These are phyloP conservation scores for Botrytis cinerea DNA, from an alignment of 2,329 filamentous ascomycete genomes.

Conservation along the genomic window DNA sequence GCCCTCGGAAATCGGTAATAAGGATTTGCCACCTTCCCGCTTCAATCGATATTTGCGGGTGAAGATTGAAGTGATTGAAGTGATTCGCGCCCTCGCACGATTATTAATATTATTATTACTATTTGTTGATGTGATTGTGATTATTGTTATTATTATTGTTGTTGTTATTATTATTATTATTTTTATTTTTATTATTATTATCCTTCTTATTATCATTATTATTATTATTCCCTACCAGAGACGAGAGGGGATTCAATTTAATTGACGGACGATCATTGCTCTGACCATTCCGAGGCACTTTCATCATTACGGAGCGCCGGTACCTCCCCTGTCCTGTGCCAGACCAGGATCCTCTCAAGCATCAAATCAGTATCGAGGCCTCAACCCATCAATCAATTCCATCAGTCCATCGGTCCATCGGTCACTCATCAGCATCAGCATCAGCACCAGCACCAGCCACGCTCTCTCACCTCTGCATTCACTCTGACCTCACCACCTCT, in stretches of 20 bases:
- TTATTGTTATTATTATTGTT: too few relatives aligned
- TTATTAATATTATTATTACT: not conserved
- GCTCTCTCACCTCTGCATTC: not conserved
- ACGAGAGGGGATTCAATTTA: not conserved
- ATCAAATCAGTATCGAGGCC: not conserved
- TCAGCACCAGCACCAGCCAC: not conserved
- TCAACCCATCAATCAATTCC: not conserved
- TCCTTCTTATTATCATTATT: not conserved
- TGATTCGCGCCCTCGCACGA: not conserved
- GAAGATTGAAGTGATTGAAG: not conserved
- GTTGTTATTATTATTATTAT: too few relatives aligned
- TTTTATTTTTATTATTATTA: not conserved
- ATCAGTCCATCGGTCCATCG: too few relatives aligned
- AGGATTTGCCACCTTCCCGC: slow-evolving; percentile 19
- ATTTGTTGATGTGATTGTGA: not conserved
- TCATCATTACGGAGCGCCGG: not conserved
- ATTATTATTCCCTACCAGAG: too few relatives aligned
- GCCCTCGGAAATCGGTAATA: not conserved
- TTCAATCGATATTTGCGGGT: slow-evolving; percentile 9
- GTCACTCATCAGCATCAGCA: not conserved
- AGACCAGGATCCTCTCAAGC: not conserved
- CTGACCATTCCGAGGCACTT: not conserved
- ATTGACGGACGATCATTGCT: not conserved
- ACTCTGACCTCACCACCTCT: too few relatives aligned
- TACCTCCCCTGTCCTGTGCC: not conserved